These are phyloP conservation scores for Solanum chmielewskii DNA, from an alignment of 257 asterid genomes.

Conservation along the genomic window DNA sequence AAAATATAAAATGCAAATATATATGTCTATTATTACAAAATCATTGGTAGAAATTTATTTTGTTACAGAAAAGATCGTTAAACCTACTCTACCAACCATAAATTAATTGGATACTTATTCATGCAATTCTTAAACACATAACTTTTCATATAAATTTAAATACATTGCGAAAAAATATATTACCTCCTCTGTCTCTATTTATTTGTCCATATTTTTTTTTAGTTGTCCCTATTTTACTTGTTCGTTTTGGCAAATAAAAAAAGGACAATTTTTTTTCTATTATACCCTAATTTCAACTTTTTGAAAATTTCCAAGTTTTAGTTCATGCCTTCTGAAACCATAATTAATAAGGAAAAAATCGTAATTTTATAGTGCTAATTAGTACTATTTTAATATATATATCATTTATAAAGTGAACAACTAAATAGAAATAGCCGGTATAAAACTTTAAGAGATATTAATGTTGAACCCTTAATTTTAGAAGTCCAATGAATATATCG, in stretches of 20 bases:
- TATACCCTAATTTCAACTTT: too few relatives aligned
- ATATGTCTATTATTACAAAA: not conserved
- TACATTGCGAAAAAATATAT: not conserved
- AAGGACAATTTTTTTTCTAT: not conserved
- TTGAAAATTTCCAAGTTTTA: too few relatives aligned
- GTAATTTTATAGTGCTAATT: too few relatives aligned
- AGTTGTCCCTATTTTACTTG: too few relatives aligned
- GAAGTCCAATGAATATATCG: not conserved
- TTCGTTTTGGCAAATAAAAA: too few relatives aligned
- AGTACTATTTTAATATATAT: too few relatives aligned
- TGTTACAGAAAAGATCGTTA: not conserved
- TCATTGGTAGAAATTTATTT: not conserved
- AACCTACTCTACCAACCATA: not conserved
- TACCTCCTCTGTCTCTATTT: fast-evolving
- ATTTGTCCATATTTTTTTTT: fast-evolving
- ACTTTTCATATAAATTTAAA: not conserved
- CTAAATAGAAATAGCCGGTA: too few relatives aligned
- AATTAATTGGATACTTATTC: not conserved
- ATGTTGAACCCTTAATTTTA: not conserved
- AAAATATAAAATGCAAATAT: not conserved
- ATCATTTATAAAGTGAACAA: too few relatives aligned
- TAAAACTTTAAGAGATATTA: not conserved
- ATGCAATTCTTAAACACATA: not conserved
- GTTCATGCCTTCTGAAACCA: too few relatives aligned
- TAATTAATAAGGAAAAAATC: too few relatives aligned